Evolutionary conservation across 2,329 filamentous ascomycete species (phyloP).

Genomic region (Botrytis deweyae): DNA sequence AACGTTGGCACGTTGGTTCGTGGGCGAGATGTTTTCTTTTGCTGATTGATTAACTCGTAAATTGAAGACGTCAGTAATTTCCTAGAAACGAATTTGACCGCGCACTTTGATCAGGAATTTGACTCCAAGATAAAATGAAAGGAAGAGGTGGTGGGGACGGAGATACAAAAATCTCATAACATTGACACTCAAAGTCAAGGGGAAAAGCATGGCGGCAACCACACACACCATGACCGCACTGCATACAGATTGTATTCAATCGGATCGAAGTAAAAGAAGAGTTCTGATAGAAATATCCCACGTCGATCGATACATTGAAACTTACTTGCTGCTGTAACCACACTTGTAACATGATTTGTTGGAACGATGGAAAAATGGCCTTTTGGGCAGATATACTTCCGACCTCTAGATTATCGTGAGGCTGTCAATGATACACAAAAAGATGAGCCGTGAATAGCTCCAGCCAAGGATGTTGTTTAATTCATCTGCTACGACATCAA

Average conservation of each 20-base stretch:
- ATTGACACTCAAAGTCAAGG: background rate
- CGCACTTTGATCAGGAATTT: background rate
- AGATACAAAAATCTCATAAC: background rate
- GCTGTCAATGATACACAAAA: conserved; percentile 8
- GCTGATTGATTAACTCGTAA: background rate
- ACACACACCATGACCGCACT: background rate
- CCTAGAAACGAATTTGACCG: too few relatives aligned
- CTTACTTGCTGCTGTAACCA: conserved; percentile 14
- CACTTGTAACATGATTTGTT: conserved; percentile 6
- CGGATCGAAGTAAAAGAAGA: background rate
- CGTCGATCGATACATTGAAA: conserved; percentile 13
- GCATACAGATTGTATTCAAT: background rate
- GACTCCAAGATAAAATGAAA: background rate
- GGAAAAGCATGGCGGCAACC: conserved; percentile 7
- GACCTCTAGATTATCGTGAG: conserved; percentile 21
- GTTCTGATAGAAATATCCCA: background rate
- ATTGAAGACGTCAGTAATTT: background rate
- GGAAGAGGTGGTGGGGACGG: background rate
- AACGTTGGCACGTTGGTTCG: background rate
- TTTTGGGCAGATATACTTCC: conserved; percentile 19
- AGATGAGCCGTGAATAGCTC: background rate
- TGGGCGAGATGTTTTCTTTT: background rate
- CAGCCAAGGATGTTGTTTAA: background rate
- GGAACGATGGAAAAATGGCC: background rate
- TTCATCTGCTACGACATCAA: conserved; percentile 1